Evolutionary conservation across 164 flowering plant genomes (phyloP), one percentile per base, ranked within the genome.

Genomic region (Nymphaea colorata): DNA sequence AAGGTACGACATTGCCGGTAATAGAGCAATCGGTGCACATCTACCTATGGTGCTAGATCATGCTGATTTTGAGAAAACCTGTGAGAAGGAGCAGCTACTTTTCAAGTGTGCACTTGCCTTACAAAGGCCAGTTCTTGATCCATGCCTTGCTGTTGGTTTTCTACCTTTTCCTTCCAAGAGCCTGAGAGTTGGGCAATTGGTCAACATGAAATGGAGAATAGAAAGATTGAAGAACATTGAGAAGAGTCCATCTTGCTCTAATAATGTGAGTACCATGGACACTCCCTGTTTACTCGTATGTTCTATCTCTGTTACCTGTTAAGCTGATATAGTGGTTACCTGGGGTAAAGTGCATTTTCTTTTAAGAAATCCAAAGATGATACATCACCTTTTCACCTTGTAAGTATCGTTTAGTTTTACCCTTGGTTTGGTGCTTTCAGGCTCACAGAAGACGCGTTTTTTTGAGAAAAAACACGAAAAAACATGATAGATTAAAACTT

Each of bases 111-210:
- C 86, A 67, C 76, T 95, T 76, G 80, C 78, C 72, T 77, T 95
- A 69, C 94, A 90, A 71, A 80, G 87, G 71, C 97, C 96, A 66
- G 91, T 92, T 63, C 87, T 87, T 66, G 92, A 95, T 45, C 99
- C 98, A 43, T 87, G 86, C 79, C 66, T 92, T 68, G 94, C 98
- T n/a, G 93, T 92, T 80, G 99, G 98, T 67, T 92, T 95, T 75
- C 92, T 92, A 69, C 93, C 99, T 66, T 85, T 95, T 61, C 87
- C 93, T 64, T 84, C 89, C n/a, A 80, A 62, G 73, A 80, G 88
- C 59, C 90, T 95, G 43, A 81, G 89, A 79, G 99, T 95, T 77
- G 98, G 98, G 64, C 88, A 95, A 74, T 86, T 95, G 61, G 81
- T 95, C 69, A 83, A 82, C 73, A 84, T 95, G 83, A 74, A 81